A percentile compares a stretch with the other conserved stretches of the same genome.
phyloP scores from a whole-genome alignment of 768 basidiomycete species.

The Phylloporus sp. region DNA sequence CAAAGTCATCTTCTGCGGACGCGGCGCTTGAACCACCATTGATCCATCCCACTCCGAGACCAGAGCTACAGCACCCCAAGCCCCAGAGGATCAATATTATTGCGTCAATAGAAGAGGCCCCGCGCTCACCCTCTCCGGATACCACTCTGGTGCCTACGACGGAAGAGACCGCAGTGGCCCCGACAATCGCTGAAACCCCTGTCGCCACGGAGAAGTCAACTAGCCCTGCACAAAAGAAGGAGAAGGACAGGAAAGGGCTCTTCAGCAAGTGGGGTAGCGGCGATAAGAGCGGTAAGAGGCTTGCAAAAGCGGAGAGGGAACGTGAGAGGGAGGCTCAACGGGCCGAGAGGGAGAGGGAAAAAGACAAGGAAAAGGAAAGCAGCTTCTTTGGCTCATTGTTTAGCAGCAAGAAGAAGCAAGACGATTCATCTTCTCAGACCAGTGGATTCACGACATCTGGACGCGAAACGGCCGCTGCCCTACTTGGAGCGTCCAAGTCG shows the following conservation, averaged over 20 bases:
- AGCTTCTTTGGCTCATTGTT: constrained; percentile 93
- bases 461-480: constrained; percentile 81
- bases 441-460: constrained; percentile 47
- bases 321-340: constrained; percentile 45
- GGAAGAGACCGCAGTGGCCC: constrained; percentile 24
- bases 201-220: constrained; percentile 14
- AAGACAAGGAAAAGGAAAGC: constrained; percentile 54
- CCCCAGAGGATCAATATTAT: constrained; percentile 48
- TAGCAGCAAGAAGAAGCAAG: constrained; percentile 82
- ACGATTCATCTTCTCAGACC: constrained; percentile 50
- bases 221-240: constrained; percentile 46
- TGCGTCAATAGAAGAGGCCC: constrained; percentile 32
- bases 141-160: constrained; percentile 23
- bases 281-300: constrained; percentile 62
- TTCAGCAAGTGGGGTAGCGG: constrained; percentile 57
- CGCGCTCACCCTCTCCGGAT: constrained; percentile 62
- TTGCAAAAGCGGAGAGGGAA: constrained; percentile 39
- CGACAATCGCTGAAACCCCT: constrained; percentile 24
- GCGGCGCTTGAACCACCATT: constrained; percentile 25
- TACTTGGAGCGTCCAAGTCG: constrained; percentile 81
- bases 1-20: constrained; percentile 4
- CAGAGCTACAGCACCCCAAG: constrained; percentile 61
- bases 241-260: constrained; percentile 71
- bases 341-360: constrained; percentile 44
- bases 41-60: constrained; percentile 33